phyloP scores from a whole-genome alignment of 2,329 filamentous ascomycete species.

The Lomentospora prolificans region DNA sequence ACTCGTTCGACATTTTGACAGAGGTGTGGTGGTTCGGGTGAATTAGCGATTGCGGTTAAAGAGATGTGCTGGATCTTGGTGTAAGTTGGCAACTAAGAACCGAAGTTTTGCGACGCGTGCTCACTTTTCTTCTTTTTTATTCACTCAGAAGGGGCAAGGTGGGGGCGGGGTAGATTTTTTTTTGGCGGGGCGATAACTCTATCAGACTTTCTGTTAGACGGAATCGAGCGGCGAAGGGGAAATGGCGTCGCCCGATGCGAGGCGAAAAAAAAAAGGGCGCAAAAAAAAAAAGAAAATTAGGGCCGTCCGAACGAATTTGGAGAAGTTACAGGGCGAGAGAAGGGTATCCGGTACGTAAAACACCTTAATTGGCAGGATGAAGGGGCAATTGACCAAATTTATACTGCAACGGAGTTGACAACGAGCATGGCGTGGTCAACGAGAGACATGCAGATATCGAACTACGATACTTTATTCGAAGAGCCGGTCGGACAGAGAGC shows the following conservation, averaged over 20 bases:
- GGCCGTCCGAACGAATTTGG: too few relatives aligned
- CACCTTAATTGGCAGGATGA: not conserved
- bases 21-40: not conserved
- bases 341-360: not conserved
- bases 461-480: not conserved
- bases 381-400: not conserved
- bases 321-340: too few relatives aligned
- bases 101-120: not conserved
- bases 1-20: not conserved
- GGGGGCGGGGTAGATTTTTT: conserved; percentile 9
- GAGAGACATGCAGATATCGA: not conserved
- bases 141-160: conserved; percentile 1
- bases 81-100: not conserved
- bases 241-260: not conserved
- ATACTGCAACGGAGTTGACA: not conserved
- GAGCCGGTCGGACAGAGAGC: not conserved
- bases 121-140: not conserved
- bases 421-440: not conserved
- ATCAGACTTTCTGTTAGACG: not conserved
- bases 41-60: not conserved
- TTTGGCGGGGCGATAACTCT: not conserved
- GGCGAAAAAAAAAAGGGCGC: not conserved
- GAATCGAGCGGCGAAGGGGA: not conserved
- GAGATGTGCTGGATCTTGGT: not conserved
- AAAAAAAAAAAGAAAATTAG: not conserved